These are phyloP conservation scores for Ogataea saltuana DNA, from an alignment of 805 yeast species.

Conservation along the genomic window DNA sequence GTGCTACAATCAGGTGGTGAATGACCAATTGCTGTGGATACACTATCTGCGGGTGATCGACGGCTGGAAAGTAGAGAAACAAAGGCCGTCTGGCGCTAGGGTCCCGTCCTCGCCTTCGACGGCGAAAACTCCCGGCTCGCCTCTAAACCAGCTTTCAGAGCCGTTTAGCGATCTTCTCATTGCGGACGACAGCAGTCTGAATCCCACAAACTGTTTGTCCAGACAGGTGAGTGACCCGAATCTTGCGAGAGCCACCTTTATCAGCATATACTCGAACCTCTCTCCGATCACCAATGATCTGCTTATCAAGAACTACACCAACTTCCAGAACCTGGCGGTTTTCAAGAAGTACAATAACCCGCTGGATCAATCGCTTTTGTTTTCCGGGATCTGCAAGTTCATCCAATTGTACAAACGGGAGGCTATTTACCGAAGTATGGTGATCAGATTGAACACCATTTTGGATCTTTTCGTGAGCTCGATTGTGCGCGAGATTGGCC, in stretches of 20 bases:
- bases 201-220: constrained; percentile 31
- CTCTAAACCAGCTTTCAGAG: not conserved
- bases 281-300: constrained; percentile 34
- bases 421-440: constrained; percentile 29
- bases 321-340: constrained; percentile 33
- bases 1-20: constrained; percentile 27
- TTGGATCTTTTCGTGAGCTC: constrained; percentile 74
- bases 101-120: not conserved
- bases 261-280: constrained; percentile 29
- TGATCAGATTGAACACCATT: constrained; percentile 48
- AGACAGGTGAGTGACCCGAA: constrained; percentile 26
- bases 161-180: constrained; percentile 13
- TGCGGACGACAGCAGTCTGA: constrained; percentile 21
- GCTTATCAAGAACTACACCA: constrained; percentile 35
- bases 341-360: constrained; percentile 36
- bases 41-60: constrained; percentile 23
- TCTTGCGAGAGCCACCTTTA: constrained; percentile 29
- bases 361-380: constrained; percentile 32
- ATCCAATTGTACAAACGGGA: constrained; percentile 26
- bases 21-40: constrained; percentile 30
- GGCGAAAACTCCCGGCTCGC: not conserved
- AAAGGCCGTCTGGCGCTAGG: not conserved
- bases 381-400: constrained; percentile 32
- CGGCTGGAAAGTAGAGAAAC: constrained; percentile 24
- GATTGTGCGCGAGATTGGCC: constrained; percentile 64